Evolutionary conservation across 2,329 filamentous ascomycete species (phyloP).

Genomic region (Allantophomopsis lycopodina): DNA sequence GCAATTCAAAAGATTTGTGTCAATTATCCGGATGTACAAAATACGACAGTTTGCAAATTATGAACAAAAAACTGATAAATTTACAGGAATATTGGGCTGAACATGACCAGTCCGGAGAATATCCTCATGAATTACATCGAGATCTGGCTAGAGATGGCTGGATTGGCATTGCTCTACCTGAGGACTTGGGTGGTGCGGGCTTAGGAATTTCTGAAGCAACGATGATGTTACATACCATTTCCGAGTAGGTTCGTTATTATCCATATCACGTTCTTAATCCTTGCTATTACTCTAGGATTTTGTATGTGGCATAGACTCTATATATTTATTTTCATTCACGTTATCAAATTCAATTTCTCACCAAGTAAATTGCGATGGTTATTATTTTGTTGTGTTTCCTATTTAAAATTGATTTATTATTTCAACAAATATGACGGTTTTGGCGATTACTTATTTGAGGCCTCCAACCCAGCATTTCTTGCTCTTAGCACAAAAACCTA

Average conservation of each 20-base stretch:
- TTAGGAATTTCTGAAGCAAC: slow-evolving; percentile 71
- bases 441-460: too few relatives aligned
- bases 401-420: too few relatives aligned
- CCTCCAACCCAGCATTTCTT: too few relatives aligned
- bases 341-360: too few relatives aligned
- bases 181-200: slow-evolving; percentile 59
- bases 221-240: slow-evolving; percentile 78
- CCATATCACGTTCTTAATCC: background rate
- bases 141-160: slow-evolving; percentile 64
- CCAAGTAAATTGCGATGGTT: too few relatives aligned
- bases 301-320: background rate
- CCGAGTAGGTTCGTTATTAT: slow-evolving; percentile 35
- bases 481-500: too few relatives aligned
- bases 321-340: background rate
- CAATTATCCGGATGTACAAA: slow-evolving; percentile 46
- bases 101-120: slow-evolving; percentile 53
- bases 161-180: slow-evolving; percentile 69
- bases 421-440: too few relatives aligned
- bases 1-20: slow-evolving; percentile 55
- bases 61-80: background rate
- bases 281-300: background rate
- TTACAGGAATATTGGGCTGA: slow-evolving; percentile 56
- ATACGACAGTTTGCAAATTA: slow-evolving; percentile 1
- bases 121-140: slow-evolving; percentile 65
- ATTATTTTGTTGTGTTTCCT: too few relatives aligned